A percentile compares a stretch with the other conserved stretches of the same genome.
Conservation (phyloP, 225 moss, liverwort and hornwort species). For the Asterella californica region DNA sequence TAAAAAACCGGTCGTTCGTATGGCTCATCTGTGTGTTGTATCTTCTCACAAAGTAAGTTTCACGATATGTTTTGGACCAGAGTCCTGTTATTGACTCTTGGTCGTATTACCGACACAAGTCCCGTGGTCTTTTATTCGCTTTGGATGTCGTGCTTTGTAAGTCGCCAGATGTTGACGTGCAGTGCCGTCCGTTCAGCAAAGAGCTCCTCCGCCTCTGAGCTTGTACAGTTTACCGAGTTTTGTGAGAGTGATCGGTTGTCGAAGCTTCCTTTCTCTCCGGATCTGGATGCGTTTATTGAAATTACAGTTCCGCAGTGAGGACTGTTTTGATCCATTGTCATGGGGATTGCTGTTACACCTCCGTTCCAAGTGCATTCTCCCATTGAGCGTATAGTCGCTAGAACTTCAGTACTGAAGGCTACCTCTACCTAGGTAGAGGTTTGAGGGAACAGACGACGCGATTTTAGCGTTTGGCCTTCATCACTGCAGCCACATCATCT, state of each 20-base stretch:
- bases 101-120: not conserved
- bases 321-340: not conserved
- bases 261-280: not conserved
- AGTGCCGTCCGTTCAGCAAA: no score
- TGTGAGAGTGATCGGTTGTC: not conserved
- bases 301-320: not conserved
- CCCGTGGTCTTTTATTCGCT: not conserved
- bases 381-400: no score
- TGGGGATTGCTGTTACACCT: no score
- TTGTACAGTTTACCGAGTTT: not conserved
- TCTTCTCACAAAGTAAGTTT: slow-evolving; percentile 43
- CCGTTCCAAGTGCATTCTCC: no score
- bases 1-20: slow-evolving; percentile 49
- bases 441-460: no score
- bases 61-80: not conserved
- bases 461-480: no score
- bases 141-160: not conserved
- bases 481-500: no score
- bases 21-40: slow-evolving; percentile 54
- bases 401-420: no score
- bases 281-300: not conserved
- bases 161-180: no score
- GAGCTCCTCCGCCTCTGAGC: no score
- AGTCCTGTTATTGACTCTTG: no score
- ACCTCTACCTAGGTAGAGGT: no score